Percentiles rank a stretch among this genome's conserved stretches.
phyloP scores from a whole-genome alignment of 2,329 filamentous ascomycete genomes.

The Aspergillus ochraceoroseus region DNA sequence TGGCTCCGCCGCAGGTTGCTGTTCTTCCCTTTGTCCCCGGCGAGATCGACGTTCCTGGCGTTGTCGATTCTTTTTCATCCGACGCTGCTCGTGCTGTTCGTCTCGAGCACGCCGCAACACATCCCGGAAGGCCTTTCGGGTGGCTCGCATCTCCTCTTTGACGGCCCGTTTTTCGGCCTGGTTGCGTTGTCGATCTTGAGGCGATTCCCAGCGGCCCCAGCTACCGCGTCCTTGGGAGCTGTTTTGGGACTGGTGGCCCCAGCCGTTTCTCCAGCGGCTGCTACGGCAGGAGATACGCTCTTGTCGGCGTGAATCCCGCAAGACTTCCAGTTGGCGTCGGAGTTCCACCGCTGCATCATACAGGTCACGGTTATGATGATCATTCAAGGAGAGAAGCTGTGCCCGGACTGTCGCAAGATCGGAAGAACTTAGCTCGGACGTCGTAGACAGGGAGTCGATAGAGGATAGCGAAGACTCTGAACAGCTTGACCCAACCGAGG shows the following conservation, averaged over 20 bases:
- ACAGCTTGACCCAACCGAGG: constrained; percentile 29
- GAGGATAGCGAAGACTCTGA: constrained; percentile 37
- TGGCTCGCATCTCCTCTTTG: constrained; percentile 37
- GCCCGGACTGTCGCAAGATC: constrained; percentile 36
- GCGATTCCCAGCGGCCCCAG: constrained; percentile 38
- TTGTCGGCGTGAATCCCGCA: constrained; percentile 35
- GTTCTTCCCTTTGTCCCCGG: constrained; percentile 9
- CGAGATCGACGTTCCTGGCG: constrained; percentile 21
- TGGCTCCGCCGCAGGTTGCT: background rate
- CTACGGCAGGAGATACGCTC: constrained; percentile 22
- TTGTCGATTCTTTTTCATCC: constrained; percentile 22
- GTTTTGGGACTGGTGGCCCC: constrained; percentile 13
- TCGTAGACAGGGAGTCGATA: constrained; percentile 37
- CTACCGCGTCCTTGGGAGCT: constrained; percentile 20
- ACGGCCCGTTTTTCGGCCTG: constrained; percentile 29
- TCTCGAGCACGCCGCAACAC: constrained; percentile 35
- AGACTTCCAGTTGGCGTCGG: constrained; percentile 31
- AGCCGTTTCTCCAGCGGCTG: constrained; percentile 23
- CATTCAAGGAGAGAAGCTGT: constrained; percentile 33
- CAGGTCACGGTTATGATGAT: constrained; percentile 35
- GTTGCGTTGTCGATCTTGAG: constrained; percentile 31
- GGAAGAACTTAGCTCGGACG: constrained; percentile 34
- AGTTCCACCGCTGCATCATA: constrained; percentile 36
- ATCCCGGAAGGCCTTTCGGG: constrained; percentile 37
- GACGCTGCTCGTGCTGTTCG: constrained; percentile 32